phyloP scores from a whole-genome alignment of 2,329 filamentous ascomycete species.

The Microsporum audouinii region DNA sequence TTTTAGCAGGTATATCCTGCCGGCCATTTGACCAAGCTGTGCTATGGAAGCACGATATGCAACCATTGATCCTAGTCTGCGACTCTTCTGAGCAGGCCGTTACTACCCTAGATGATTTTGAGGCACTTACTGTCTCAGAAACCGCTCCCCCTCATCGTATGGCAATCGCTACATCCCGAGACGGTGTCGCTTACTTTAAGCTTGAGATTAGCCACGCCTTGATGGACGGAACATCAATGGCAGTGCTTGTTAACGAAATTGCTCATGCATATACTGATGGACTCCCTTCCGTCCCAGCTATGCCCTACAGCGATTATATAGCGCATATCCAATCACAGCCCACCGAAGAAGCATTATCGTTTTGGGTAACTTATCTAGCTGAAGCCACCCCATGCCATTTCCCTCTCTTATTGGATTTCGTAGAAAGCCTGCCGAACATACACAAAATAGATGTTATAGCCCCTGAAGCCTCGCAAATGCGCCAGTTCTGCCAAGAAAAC shows the following conservation, averaged over 20 bases:
- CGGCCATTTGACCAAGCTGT: constrained; percentile 61
- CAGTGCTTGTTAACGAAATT: constrained; percentile 29
- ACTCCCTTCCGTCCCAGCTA: constrained; percentile 12
- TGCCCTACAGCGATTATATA: constrained; percentile 29
- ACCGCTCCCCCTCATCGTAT: background rate
- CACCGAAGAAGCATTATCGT: constrained; percentile 7
- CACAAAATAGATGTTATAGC: background rate
- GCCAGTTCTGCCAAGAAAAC: constrained; percentile 4
- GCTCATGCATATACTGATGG: constrained; percentile 23
- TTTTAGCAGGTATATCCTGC: constrained; percentile 56
- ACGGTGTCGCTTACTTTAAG: background rate
- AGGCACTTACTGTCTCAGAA: background rate
- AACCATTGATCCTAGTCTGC: background rate
- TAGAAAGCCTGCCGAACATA: background rate
- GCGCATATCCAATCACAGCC: constrained; percentile 19
- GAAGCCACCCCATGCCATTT: constrained; percentile 16
- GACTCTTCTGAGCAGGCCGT: background rate
- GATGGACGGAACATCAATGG: constrained; percentile 33
- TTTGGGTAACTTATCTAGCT: constrained; percentile 18
- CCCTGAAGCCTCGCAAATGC: constrained; percentile 9
- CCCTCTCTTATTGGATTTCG: background rate
- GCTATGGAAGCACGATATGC: constrained; percentile 35
- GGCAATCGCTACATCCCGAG: background rate
- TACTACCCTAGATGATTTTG: background rate
- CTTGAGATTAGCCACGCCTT: constrained; percentile 36